Conservation (phyloP, 1,284 basidiomycete genomes). For the Prillingera fragicola region DNA sequence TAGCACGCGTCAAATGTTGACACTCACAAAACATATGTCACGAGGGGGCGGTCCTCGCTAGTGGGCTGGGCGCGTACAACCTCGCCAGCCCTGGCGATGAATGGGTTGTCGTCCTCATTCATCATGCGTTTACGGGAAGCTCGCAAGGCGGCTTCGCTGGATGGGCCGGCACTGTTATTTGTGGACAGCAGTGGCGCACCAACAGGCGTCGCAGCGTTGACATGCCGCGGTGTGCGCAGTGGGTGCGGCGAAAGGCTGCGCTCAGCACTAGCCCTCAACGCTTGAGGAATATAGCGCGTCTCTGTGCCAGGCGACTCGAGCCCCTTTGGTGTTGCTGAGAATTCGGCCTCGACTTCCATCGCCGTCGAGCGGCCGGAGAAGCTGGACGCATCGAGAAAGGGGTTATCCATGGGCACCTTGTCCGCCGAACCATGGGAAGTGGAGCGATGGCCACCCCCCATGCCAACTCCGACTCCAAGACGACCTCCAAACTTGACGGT, state of each 20-base stretch:
- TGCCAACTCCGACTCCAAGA: conserved; percentile 39
- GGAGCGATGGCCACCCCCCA: conserved; percentile 29
- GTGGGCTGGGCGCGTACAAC: conserved; percentile 6
- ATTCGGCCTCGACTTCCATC: background rate
- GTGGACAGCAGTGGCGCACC: background rate
- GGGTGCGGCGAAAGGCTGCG: conserved; percentile 14
- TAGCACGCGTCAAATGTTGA: background rate
- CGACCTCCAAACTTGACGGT: conserved; percentile 16
- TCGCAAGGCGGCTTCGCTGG: no score
- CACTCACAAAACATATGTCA: conserved; percentile 40
- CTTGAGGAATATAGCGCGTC: conserved; percentile 16
- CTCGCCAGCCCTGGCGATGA: conserved; percentile 36
- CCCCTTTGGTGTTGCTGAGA: background rate
- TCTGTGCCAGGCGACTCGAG: conserved; percentile 9
- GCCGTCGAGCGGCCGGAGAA: background rate
- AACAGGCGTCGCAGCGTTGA: background rate
- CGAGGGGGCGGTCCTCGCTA: conserved; percentile 25
- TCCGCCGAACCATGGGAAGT: conserved; percentile 24
- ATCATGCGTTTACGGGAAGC: conserved; percentile 13
- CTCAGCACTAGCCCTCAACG: conserved; percentile 8
- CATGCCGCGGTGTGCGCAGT: background rate
- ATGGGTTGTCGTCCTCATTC: conserved; percentile 38
- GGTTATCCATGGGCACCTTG: conserved; percentile 31
- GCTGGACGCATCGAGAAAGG: conserved; percentile 31
- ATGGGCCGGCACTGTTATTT: background rate